phyloP scores from a whole-genome alignment of 371 early-diverging fungal genomes.

The Mucor piriformis region DNA sequence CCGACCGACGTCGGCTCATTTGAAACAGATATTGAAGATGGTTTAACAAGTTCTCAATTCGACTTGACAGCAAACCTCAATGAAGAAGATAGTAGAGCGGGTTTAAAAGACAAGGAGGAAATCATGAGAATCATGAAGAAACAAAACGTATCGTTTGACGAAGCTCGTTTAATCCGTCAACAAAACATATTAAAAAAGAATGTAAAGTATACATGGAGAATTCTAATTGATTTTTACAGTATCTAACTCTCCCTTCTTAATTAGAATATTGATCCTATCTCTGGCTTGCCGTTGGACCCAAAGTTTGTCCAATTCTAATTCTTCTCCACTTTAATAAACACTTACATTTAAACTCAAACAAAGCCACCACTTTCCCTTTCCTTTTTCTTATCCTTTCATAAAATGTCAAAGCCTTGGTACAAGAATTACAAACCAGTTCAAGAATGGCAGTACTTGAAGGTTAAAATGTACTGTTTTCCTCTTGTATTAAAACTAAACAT shows the following conservation, averaged over 20 bases:
- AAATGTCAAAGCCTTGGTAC: constrained; percentile 32
- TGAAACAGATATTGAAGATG: constrained; percentile 69
- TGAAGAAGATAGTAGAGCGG: constrained; percentile 70
- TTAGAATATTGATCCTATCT: constrained; percentile 77
- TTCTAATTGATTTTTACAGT: not conserved
- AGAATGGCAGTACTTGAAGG: constrained; percentile 48
- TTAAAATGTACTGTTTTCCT: constrained; percentile 34
- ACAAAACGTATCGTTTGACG: constrained; percentile 76
- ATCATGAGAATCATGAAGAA: constrained; percentile 75
- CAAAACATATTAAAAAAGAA: constrained; percentile 71
- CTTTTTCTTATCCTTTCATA: not conserved
- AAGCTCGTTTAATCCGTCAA: constrained; percentile 79
- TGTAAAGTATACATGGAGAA: constrained; percentile 23
- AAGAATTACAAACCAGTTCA: constrained; percentile 20
- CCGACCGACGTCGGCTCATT: constrained; percentile 55
- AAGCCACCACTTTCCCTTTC: constrained; percentile 1
- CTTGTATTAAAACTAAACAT: not conserved
- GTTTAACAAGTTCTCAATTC: constrained; percentile 73
- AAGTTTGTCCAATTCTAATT: constrained; percentile 69
- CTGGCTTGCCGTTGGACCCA: constrained; percentile 80
- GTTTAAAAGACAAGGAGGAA: constrained; percentile 76
- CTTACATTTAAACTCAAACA: not conserved
- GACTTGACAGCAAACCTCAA: constrained; percentile 68
- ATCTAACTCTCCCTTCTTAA: not conserved
- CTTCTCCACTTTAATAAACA: not conserved